phyloP scores from a whole-genome alignment of 169 alveolate species.

The Plasmodium inui region DNA sequence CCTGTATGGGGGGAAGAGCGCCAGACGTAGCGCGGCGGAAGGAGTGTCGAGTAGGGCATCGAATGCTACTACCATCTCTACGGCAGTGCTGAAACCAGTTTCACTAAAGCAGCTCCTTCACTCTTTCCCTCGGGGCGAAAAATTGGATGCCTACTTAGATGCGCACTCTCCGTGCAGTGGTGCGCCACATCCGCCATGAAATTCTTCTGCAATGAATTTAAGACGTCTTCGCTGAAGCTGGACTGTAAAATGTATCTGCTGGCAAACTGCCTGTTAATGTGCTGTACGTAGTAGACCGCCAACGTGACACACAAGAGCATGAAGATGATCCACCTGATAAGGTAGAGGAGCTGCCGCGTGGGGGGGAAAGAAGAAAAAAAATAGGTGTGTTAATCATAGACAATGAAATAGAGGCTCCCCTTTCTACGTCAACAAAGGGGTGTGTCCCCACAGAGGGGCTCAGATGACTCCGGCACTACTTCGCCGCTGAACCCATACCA shows the following conservation, averaged over 20 bases:
- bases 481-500: neutral
- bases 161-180: constrained; percentile 20
- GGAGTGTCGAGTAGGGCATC: neutral
- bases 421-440: neutral
- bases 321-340: constrained; percentile 33
- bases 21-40: too few relatives aligned
- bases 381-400: neutral
- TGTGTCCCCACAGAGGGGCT: neutral
- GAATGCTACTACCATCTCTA: neutral
- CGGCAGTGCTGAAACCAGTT: too few relatives aligned
- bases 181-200: neutral
- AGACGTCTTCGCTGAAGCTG: neutral
- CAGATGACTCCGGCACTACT: neutral
- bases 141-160: neutral
- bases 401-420: neutral
- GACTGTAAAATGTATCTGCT: neutral
- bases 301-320: constrained; percentile 4
- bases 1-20: neutral
- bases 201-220: neutral
- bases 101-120: neutral
- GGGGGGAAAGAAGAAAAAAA: neutral
- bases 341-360: constrained; percentile 12
- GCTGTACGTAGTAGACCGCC: constrained; percentile 10
- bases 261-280: constrained; percentile 10
- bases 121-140: neutral